A percentile compares a stretch with the other conserved stretches of the same genome.
Evolutionary conservation across 1,284 basidiomycete genomes (phyloP).

Genomic region (Trichosporon sp.): DNA sequence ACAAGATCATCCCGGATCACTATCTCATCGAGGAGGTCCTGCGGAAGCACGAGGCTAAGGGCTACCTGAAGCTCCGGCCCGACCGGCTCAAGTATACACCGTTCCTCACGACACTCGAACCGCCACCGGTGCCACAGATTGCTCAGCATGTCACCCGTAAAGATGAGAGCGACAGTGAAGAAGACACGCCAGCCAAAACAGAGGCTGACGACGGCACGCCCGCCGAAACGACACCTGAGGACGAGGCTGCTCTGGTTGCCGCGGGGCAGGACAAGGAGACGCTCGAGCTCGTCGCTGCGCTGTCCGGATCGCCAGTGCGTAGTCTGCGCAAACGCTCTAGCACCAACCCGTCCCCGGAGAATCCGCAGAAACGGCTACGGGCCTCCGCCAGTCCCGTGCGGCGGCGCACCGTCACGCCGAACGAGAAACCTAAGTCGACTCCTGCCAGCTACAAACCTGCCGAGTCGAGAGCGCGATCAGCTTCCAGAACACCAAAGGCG

Average conservation of each 20-base stretch:
- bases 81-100: constrained; percentile 94
- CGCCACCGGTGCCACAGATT: constrained; percentile 1
- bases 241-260: constrained; percentile 25
- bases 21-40: constrained; percentile 73
- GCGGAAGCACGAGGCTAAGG: constrained; percentile 73
- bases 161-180: not conserved
- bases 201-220: constrained; percentile 8
- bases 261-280: constrained; percentile 48
- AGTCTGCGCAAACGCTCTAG: constrained; percentile 39
- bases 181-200: not conserved
- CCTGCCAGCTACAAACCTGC: not conserved
- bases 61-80: constrained; percentile 75
- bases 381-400: constrained; percentile 16
- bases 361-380: constrained; percentile 23
- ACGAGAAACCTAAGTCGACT: not conserved
- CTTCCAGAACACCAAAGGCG: not conserved
- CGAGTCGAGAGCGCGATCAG: not conserved
- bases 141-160: constrained; percentile 13
- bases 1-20: constrained; percentile 75
- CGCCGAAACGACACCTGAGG: constrained; percentile 24
- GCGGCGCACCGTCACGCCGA: constrained; percentile 8
- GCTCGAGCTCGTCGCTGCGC: constrained; percentile 43
- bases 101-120: constrained; percentile 66
- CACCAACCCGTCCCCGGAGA: constrained; percentile 21
- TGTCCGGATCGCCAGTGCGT: constrained; percentile 38